These are phyloP conservation scores for Globisporangium ultimum DNA, from an alignment of 352 stramenopile genomes.

Conservation along the genomic window DNA sequence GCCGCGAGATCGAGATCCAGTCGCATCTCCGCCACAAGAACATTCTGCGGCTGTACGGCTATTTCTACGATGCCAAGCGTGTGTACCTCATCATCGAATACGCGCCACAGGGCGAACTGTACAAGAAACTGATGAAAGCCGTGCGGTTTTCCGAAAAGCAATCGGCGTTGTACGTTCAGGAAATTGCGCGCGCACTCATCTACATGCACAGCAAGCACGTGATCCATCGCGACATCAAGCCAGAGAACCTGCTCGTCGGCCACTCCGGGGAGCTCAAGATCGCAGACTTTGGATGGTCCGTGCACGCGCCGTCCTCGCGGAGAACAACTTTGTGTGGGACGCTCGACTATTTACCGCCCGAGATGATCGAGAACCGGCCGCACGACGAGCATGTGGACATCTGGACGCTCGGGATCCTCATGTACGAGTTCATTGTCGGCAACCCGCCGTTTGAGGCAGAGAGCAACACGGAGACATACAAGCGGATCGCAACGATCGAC, in stretches of 20 bases:
- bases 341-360: conserved; percentile 98
- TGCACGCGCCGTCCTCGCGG: conserved; percentile 96
- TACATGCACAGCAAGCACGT: conserved; percentile 99
- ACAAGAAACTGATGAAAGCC: conserved; percentile 95
- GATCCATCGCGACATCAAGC: conserved; percentile 99
- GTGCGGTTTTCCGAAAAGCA: conserved; percentile 92
- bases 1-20: conserved; percentile 99
- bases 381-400: conserved; percentile 97
- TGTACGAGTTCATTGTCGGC: conserved; percentile 99
- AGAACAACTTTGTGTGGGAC: conserved; percentile 99
- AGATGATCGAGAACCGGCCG: conserved; percentile 99
- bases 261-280: conserved; percentile 97
- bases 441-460: conserved; percentile 97
- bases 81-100: conserved; percentile 99
- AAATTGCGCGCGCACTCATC: conserved; percentile 92
- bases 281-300: conserved; percentile 99
- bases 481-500: conserved; percentile 95
- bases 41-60: conserved; percentile 97
- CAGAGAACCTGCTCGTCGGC: conserved; percentile 98
- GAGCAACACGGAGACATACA: conserved; percentile 95
- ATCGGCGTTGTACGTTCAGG: conserved; percentile 93
- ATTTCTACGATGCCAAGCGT: conserved; percentile 98
- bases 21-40: conserved; percentile 96
- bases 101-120: conserved; percentile 96
- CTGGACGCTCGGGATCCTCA: conserved; percentile 98